Percentiles rank a stretch among this genome's conserved stretches.
Evolutionary conservation across 2,329 filamentous ascomycete genomes (phyloP).

Genomic region (Aplosporella prunicola): DNA sequence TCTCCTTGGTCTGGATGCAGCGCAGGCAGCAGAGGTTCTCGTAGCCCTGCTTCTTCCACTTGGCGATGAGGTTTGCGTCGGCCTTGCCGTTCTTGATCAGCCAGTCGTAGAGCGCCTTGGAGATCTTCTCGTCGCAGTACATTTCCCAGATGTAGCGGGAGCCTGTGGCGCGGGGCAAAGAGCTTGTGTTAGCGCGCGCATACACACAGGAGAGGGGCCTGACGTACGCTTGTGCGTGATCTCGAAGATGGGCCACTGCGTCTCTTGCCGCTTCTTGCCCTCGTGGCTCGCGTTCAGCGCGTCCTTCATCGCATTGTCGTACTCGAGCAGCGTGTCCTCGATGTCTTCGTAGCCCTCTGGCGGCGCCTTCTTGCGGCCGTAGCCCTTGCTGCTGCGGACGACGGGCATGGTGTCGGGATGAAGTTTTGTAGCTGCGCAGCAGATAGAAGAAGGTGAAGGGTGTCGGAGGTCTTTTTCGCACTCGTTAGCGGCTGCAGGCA

Average conservation of each 20-base stretch:
- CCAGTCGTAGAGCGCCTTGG: conserved; percentile 87
- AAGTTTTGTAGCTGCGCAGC: background rate
- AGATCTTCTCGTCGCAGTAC: conserved; percentile 94
- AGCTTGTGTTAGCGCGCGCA: background rate
- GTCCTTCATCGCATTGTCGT: conserved; percentile 87
- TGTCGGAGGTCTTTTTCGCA: background rate
- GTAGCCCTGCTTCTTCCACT: conserved; percentile 99
- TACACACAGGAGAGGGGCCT: background rate
- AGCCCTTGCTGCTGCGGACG: conserved; percentile 50
- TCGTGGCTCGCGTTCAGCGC: conserved; percentile 79
- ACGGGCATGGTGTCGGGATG: conserved; percentile 53
- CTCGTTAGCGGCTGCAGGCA: conserved; percentile 4
- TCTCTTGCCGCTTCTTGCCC: conserved; percentile 79
- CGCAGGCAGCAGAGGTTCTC: conserved; percentile 95
- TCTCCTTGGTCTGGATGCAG: conserved; percentile 99
- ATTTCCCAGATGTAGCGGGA: conserved; percentile 92
- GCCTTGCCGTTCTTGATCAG: conserved; percentile 94
- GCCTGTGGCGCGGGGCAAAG: conserved; percentile 32
- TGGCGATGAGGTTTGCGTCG: conserved; percentile 89
- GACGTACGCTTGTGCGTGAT: conserved; percentile 82
- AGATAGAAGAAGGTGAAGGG: background rate
- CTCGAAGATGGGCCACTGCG: conserved; percentile 94
- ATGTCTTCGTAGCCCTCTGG: conserved; percentile 83
- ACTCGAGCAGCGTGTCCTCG: conserved; percentile 76
- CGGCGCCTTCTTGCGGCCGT: conserved; percentile 69